Evolutionary conservation across 2,329 filamentous ascomycete species (phyloP), one percentile per base, ranked within the genome.

Genomic region (Zymoseptoria brevis): DNA sequence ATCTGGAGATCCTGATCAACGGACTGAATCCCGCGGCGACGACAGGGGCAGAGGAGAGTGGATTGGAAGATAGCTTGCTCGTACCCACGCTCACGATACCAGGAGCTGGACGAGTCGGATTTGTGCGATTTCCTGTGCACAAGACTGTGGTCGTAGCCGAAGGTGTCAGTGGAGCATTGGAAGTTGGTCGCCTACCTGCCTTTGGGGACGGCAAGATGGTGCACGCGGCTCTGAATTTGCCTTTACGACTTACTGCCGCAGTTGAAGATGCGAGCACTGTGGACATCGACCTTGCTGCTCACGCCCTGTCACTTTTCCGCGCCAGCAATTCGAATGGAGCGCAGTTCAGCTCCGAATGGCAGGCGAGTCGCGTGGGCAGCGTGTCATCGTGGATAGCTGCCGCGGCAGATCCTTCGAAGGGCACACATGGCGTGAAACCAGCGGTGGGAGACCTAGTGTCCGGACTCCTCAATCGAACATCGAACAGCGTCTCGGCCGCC

Each of bases 101-200:
- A 1, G 81, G 79, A 5, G 85, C 87, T 13, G 85, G 86, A 8
- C 80, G 84, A 61, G 81, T 84, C 58, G 85, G 85, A 11, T 81
- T 85, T 16, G 80, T 94, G 50, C 84, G 85, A 6, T 90, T 90
- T 51, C 92, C 93, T 0, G 90, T 96, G 1, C 93, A 97, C 71
- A 89, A 87, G 70, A 84, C 87, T 0, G 75, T 96, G 16, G 68
- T 96, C 8, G 81, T 96, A 8, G 86, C 85, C 0, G 81, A 89
- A 54, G 91, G 90, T 0, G 75, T 96, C 2, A 76, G 83, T 56
- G 90, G 88, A 7, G 83, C 87, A 0, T 79, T 86, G 4, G 77
- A 81, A 1, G 81, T 74, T 72, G 70, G 76, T 52, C 66, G 72
- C 48, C 72, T 78, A 63, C 72, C 72, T 16, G 68, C 71, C 50